Percentiles rank a stretch among this genome's conserved stretches.
Evolutionary conservation across 2,329 filamentous ascomycete genomes (phyloP).

Genomic region (Aspergillus tubingensis): DNA sequence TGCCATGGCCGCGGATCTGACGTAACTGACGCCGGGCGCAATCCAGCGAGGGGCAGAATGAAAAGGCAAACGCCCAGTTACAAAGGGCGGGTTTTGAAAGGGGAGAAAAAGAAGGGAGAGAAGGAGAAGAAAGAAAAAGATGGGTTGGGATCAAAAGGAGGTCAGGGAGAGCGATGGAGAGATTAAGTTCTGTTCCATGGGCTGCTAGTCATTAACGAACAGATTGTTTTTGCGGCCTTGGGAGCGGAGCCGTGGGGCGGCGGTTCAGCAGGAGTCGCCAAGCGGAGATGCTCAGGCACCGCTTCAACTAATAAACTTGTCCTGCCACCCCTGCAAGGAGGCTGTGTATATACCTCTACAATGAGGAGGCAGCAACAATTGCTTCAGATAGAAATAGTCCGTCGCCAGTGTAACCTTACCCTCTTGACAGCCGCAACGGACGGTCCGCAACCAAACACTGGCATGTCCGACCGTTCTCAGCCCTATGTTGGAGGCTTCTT

Average conservation of each 20-base stretch:
- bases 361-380: background rate
- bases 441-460: background rate
- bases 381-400: background rate
- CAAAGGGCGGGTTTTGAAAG: conserved; percentile 6
- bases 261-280: conserved; percentile 16
- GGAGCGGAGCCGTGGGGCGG: conserved; percentile 18
- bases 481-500: conserved; percentile 3
- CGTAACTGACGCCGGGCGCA: conserved; percentile 22
- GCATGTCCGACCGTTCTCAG: background rate
- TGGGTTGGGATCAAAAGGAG: conserved; percentile 5
- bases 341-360: background rate
- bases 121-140: background rate
- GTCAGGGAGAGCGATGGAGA: conserved; percentile 2
- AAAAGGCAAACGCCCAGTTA: background rate
- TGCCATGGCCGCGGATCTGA: conserved; percentile 64
- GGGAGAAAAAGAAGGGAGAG: background rate
- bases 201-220: conserved; percentile 6
- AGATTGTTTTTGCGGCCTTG: conserved; percentile 14
- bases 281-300: background rate
- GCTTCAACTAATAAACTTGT: background rate
- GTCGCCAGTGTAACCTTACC: background rate
- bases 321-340: background rate
- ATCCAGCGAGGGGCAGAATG: conserved; percentile 3
- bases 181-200: conserved; percentile 15
- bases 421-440: background rate